These are phyloP conservation scores for Stylonectria norvegica DNA, from an alignment of 2,329 filamentous ascomycete species.

Conservation along the genomic window DNA sequence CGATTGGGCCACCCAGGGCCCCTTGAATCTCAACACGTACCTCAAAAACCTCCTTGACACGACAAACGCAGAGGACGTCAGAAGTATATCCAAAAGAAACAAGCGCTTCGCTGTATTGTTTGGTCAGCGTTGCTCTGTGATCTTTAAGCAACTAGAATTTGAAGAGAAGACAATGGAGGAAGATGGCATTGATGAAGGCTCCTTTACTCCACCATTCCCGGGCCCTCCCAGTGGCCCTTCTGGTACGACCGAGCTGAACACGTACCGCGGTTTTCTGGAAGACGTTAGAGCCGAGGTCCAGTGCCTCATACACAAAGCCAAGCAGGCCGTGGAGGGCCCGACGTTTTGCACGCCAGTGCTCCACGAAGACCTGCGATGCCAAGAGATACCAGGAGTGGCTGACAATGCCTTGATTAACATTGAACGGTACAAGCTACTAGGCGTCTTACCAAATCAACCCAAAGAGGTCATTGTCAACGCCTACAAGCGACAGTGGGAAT, in stretches of 20 bases:
- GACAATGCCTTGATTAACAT: constrained; percentile 30
- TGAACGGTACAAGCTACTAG: constrained; percentile 35
- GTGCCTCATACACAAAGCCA: constrained; percentile 37
- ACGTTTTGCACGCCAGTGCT: constrained; percentile 31
- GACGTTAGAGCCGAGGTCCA: constrained; percentile 49
- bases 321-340: constrained; percentile 29
- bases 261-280: constrained; percentile 47
- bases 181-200: constrained; percentile 39
- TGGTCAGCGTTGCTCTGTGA: constrained; percentile 45
- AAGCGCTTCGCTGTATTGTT: constrained; percentile 55
- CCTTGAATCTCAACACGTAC: constrained; percentile 49
- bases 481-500: constrained; percentile 41
- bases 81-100: constrained; percentile 54
- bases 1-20: constrained; percentile 39
- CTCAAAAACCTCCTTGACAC: constrained; percentile 47
- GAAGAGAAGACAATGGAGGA: constrained; percentile 37
- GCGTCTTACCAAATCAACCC: constrained; percentile 35
- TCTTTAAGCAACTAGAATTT: constrained; percentile 51
- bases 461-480: constrained; percentile 37
- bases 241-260: constrained; percentile 36
- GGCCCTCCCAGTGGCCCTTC: constrained; percentile 32
- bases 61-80: constrained; percentile 31
- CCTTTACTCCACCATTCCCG: constrained; percentile 34
- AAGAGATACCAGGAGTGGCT: constrained; percentile 23
- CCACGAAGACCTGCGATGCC: constrained; percentile 31